phyloP scores from a whole-genome alignment of 495 filamentous ascomycete genomes.

The Lasiosphaeria ovina region DNA sequence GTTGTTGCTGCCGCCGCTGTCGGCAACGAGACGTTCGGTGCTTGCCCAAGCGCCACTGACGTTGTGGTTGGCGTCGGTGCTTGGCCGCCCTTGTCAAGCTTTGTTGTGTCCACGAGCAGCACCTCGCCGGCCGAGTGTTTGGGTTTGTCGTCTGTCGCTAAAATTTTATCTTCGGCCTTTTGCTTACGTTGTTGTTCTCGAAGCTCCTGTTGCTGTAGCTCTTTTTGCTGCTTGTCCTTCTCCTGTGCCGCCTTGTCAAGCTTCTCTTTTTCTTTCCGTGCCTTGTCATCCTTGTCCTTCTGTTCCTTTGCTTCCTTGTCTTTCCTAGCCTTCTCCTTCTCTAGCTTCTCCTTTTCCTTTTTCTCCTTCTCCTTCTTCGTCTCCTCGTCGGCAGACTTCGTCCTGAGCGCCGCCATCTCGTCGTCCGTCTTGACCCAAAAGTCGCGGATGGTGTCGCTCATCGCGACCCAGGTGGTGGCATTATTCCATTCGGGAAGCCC shows the following conservation, averaged over 20 bases:
- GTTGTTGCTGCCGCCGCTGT: too few species aligned
- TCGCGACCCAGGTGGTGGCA: slow-evolving; percentile 12
- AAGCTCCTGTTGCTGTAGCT: not conserved
- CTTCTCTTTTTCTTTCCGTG: slow-evolving; percentile 5
- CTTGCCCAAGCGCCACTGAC: too few species aligned
- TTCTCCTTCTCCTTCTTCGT: slow-evolving; percentile 13
- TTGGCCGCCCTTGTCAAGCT: too few species aligned
- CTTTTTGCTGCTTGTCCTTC: slow-evolving; percentile 2
- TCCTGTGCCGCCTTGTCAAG: not conserved
- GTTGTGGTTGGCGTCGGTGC: too few species aligned
- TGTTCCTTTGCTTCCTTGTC: slow-evolving; percentile 13
- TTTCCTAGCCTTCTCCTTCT: slow-evolving; percentile 5
- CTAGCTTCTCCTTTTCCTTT: slow-evolving; percentile 14
- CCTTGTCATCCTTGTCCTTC: slow-evolving; percentile 13
- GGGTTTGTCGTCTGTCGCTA: too few species aligned
- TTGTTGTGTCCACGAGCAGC: too few species aligned
- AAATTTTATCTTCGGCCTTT: not conserved
- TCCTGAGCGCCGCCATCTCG: slow-evolving; percentile 9
- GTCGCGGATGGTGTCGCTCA: slow-evolving; percentile 14
- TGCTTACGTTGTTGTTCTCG: not conserved
- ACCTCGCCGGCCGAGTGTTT: too few species aligned
- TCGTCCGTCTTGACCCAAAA: slow-evolving; percentile 16
- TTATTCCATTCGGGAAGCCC: slow-evolving; percentile 26
- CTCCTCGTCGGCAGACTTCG: slow-evolving; percentile 7
- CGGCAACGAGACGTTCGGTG: too few species aligned